These are phyloP conservation scores for Petunia secreta DNA, from an alignment of 257 asterid species.

Conservation along the genomic window DNA sequence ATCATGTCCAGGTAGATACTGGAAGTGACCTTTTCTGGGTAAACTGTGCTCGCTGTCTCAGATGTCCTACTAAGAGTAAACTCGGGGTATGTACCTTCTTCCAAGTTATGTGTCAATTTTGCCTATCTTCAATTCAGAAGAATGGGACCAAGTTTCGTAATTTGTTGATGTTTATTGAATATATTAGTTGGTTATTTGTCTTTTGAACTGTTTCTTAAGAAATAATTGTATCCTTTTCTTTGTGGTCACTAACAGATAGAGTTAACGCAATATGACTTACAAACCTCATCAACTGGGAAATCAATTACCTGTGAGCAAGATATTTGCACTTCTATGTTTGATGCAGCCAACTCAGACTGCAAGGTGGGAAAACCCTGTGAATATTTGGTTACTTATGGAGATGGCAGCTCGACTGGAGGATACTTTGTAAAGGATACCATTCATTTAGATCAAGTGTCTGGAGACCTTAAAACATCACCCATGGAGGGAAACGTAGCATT, in stretches of 20 bases:
- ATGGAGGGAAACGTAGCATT: constrained; percentile 56
- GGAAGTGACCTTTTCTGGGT: constrained; percentile 74
- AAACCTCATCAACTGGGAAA: constrained; percentile 59
- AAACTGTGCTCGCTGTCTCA: constrained; percentile 51
- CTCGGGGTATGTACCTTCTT: constrained; percentile 44
- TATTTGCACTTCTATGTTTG: constrained; percentile 45
- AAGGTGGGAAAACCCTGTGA: constrained; percentile 49
- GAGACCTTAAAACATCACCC: constrained; percentile 41
- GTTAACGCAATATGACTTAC: constrained; percentile 49
- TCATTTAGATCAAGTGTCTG: constrained; percentile 50
- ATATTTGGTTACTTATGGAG: constrained; percentile 57
- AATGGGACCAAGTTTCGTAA: too few species aligned
- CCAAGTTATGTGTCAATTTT: background rate
- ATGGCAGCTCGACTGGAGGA: constrained; percentile 64
- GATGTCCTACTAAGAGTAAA: constrained; percentile 56
- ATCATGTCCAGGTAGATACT: constrained; percentile 69
- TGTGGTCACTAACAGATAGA: constrained; percentile 44
- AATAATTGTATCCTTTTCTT: background rate
- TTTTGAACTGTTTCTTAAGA: background rate
- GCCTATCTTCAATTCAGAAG: background rate
- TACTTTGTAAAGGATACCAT: constrained; percentile 53
- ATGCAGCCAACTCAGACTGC: constrained; percentile 42
- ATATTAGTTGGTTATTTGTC: too few species aligned
- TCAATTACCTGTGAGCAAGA: constrained; percentile 54
- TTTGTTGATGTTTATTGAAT: background rate